Evolutionary conservation across 352 stramenopile species (phyloP).

Genomic region (Phytophthora boehmeriae): DNA sequence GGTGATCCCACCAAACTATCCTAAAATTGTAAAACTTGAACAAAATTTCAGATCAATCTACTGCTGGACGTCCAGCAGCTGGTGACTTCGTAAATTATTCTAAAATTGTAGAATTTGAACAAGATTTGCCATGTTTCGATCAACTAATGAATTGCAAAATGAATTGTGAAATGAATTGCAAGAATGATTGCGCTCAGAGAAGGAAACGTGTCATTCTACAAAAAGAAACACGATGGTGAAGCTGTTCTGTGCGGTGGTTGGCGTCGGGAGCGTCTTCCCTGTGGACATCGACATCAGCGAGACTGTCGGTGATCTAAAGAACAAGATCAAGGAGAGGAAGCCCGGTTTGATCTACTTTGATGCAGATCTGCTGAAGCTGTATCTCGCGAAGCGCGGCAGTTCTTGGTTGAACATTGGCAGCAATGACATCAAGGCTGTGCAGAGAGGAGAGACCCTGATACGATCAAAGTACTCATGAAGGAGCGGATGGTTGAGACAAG

Average conservation of each 20-base stretch:
- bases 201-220: conserved; percentile 14
- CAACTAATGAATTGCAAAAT: no score
- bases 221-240: conserved; percentile 24
- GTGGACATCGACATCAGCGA: no score
- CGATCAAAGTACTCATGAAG: conserved; percentile 31
- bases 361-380: conserved; percentile 21
- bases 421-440: conserved; percentile 13
- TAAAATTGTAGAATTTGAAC: no score
- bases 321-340: conserved; percentile 37
- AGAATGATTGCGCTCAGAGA: conserved; percentile 3
- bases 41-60: no score
- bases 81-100: no score
- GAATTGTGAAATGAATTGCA: not conserved
- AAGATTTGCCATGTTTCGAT: no score
- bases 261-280: conserved; percentile 26
- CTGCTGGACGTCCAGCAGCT: no score
- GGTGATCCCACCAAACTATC: no score
- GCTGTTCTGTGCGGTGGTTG: conserved; percentile 32
- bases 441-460: conserved; percentile 17
- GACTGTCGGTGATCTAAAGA: conserved; percentile 34
- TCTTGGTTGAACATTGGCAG: conserved; percentile 27
- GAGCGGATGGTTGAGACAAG: conserved; percentile 12
- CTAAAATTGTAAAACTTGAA: no score
- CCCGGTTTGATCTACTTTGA: conserved; percentile 12
- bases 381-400: conserved; percentile 14